These are phyloP conservation scores for Chlorella sp. DNA, from an alignment of 139 green algal species.

Conservation along the genomic window DNA sequence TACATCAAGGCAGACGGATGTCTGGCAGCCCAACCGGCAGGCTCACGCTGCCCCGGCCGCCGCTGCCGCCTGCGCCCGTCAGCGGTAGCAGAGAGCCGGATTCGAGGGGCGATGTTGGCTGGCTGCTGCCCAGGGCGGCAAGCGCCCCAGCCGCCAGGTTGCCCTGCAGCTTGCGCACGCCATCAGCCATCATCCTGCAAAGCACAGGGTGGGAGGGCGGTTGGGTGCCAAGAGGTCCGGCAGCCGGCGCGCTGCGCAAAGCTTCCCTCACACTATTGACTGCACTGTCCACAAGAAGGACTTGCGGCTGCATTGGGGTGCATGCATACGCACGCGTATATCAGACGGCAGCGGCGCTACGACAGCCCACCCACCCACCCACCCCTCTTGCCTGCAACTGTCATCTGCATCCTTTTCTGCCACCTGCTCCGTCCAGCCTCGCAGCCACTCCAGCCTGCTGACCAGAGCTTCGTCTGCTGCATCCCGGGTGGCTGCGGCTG, in stretches of 20 bases:
- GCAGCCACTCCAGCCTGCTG: conserved; percentile 63
- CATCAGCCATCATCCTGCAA: conserved; percentile 16
- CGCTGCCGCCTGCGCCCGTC: background rate
- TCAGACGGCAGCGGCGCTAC: too few relatives aligned
- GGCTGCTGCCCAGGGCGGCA: conserved; percentile 17
- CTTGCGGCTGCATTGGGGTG: too few relatives aligned
- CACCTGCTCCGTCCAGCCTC: conserved; percentile 33
- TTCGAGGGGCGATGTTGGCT: background rate
- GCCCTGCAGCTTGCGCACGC: conserved; percentile 24
- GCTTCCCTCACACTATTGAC: too few relatives aligned
- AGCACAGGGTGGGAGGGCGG: too few relatives aligned
- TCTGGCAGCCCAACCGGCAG: conserved; percentile 9
- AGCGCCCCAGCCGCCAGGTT: conserved; percentile 31
- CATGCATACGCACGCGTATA: too few relatives aligned
- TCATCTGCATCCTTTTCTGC: conserved; percentile 48
- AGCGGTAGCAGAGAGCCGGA: conserved; percentile 22
- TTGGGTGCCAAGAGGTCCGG: too few relatives aligned
- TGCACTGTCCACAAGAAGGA: too few relatives aligned
- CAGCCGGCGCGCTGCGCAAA: too few relatives aligned
- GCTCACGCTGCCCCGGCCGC: background rate
- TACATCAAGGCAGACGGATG: conserved; percentile 17
- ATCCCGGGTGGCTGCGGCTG: background rate
- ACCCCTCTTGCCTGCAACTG: conserved; percentile 26
- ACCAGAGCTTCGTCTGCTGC: conserved; percentile 41
- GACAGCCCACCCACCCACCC: too few relatives aligned